These are phyloP conservation scores for Gardenia jasminoides DNA, from an alignment of 257 asterid species.

Conservation along the genomic window DNA sequence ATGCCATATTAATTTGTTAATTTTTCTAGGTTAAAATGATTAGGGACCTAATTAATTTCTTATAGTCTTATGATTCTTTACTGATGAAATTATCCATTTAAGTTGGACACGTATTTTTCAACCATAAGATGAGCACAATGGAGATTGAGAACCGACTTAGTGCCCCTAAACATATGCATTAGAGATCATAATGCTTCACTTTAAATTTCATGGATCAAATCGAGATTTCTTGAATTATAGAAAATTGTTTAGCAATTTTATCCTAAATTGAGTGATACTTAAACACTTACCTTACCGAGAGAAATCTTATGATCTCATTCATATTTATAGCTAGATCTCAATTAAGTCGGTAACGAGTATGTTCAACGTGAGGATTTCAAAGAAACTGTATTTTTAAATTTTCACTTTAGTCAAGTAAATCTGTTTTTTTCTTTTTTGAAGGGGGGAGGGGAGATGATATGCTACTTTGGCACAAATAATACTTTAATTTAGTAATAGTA, in stretches of 20 bases:
- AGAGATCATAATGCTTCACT: neutral
- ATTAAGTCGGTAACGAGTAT: neutral
- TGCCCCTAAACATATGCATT: too few species aligned
- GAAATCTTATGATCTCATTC: neutral
- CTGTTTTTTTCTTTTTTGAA: too few species aligned
- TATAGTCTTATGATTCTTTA: too few species aligned
- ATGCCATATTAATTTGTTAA: neutral
- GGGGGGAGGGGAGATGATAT: neutral
- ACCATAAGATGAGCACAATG: neutral
- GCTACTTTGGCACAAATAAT: neutral
- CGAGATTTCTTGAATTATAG: neutral
- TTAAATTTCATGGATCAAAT: neutral
- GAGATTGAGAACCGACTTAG: neutral
- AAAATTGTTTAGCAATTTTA: too few species aligned
- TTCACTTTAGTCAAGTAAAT: neutral
- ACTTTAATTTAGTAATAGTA: too few species aligned
- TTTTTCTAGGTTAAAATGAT: neutral
- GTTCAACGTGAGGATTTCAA: neutral
- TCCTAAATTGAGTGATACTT: neutral
- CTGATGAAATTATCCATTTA: too few species aligned
- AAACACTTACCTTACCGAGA: neutral
- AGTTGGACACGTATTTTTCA: too few species aligned
- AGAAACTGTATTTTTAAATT: neutral
- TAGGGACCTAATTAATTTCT: neutral
- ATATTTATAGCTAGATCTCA: too few species aligned